Evolutionary conservation across 768 basidiomycete genomes (phyloP).

Genomic region (Tephrocybe sp.): DNA sequence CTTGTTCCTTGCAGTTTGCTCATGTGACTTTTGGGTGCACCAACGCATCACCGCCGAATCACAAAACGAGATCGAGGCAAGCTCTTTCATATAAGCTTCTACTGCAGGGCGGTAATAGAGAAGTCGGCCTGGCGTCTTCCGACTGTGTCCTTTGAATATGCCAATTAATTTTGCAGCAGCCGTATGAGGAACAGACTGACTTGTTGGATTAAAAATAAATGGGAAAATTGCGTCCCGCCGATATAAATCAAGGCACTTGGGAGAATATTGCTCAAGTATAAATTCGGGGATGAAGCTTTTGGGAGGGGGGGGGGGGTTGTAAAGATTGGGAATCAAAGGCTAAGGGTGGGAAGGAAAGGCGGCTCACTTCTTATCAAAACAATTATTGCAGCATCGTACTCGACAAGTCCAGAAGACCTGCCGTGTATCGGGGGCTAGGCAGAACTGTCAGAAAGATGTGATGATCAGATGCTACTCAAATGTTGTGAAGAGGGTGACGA

Average conservation of each 20-base stretch:
- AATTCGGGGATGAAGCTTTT: slow-evolving; percentile 29
- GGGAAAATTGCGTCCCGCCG: slow-evolving; percentile 30
- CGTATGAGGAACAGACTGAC: slow-evolving; percentile 16
- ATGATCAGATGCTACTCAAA: neutral
- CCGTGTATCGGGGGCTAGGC: slow-evolving; percentile 25
- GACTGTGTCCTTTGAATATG: slow-evolving; percentile 9
- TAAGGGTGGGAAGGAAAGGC: neutral
- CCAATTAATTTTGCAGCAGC: neutral
- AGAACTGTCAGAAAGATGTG: slow-evolving; percentile 23
- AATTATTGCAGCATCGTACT: slow-evolving; percentile 33
- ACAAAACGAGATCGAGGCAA: slow-evolving; percentile 16
- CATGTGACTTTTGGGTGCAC: slow-evolving; percentile 24
- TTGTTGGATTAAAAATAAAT: slow-evolving; percentile 18
- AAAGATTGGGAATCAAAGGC: no score
- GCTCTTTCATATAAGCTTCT: slow-evolving; percentile 24
- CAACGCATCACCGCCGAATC: slow-evolving; percentile 22
- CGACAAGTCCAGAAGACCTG: slow-evolving; percentile 35
- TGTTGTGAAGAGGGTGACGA: neutral
- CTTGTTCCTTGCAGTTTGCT: slow-evolving; percentile 18
- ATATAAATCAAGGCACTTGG: slow-evolving; percentile 21
- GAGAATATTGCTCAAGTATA: slow-evolving; percentile 22
- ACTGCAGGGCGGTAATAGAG: slow-evolving; percentile 24
- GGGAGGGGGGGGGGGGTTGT: no score
- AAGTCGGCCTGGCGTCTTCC: slow-evolving; percentile 16
- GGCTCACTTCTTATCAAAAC: slow-evolving; percentile 29